Evolutionary conservation across 352 stramenopile species (phyloP).

Genomic region (Phytophthora lateralis): DNA sequence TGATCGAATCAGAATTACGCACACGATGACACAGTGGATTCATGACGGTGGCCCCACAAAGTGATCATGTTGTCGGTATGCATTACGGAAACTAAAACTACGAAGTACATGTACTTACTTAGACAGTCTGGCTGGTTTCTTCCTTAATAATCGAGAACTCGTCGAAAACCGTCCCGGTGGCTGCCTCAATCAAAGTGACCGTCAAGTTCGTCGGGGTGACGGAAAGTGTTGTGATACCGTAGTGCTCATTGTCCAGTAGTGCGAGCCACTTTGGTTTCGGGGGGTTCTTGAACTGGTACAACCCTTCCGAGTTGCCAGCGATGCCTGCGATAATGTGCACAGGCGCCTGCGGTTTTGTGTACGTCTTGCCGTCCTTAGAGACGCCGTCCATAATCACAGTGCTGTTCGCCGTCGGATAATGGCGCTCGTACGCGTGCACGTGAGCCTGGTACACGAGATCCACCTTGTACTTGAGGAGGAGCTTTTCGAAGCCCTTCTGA

Average conservation of each 20-base stretch:
- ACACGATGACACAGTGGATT: neutral
- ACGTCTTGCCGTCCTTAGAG: conserved; percentile 42
- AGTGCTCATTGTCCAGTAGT: conserved; percentile 38
- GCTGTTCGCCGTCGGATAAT: conserved; percentile 48
- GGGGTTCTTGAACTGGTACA: conserved; percentile 34
- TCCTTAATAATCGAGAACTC: conserved; percentile 51
- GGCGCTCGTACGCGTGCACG: conserved; percentile 55
- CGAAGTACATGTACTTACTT: neutral
- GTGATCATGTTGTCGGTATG: neutral
- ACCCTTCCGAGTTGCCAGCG: conserved; percentile 43
- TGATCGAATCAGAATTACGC: neutral
- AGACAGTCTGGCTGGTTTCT: conserved; percentile 1
- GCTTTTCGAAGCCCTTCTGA: conserved; percentile 55
- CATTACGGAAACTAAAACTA: neutral
- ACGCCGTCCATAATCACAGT: conserved; percentile 45
- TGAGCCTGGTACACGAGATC: conserved; percentile 56
- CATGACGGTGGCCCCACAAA: neutral
- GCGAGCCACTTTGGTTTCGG: conserved; percentile 37
- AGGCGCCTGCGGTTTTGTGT: conserved; percentile 52
- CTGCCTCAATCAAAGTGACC: conserved; percentile 38
- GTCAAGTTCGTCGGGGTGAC: conserved; percentile 39
- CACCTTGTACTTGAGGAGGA: conserved; percentile 64
- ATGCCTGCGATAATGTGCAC: conserved; percentile 57
- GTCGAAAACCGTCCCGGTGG: conserved; percentile 31
- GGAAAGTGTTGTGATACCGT: conserved; percentile 43